Base-by-base conservation (phyloP, 1,284 basidiomycete species). In the Tilletia horrida region DNA sequence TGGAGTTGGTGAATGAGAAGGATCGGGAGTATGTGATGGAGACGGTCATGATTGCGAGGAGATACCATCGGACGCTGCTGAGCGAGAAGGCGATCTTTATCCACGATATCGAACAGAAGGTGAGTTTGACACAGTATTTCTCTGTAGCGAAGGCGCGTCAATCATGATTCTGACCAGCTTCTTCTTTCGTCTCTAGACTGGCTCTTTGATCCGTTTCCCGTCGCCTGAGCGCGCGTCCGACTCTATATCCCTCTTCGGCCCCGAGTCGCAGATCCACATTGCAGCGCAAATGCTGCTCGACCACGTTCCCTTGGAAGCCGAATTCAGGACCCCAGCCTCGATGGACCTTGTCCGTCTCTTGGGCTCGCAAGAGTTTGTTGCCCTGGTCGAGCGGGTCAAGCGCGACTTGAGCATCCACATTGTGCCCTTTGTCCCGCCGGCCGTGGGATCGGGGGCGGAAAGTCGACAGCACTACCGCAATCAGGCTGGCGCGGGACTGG, bases 41-140 rank as follows among this genome's bases (percentile, higher is more conserved):
- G 84, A 91, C 91, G 18, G 89, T 97, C 63, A 88, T 89, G 35
- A 93, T 98, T 81, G 93, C 94, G 69, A 87, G 94, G 66, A 88
- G 92, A 71, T 96, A 97, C 84, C 95, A 98, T 80, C 90, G 95
- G 69, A 94, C 91, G 23, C 85, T 98, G 11, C 86, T 97, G 14
- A 94, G 94, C 69, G 94, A 97, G 84, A 97, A 97, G 85, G 89
- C 88, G 77, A 94, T 97, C 76, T 97, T 97, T 83, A 92, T 97
- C 70, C 92, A 90, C 77, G 94, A 98, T 81, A 97, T 97, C 75
- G 93, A 97, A 84, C 87, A 87, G 66, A 97, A 97, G 86, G 55
- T 59, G 29, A 35, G 55, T 55, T 48, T 9, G 18, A n/a, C n/a
- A n/a, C n/a, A n/a, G n/a, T n/a, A n/a, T n/a, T n/a, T n/a, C n/a